phyloP scores from a whole-genome alignment of 257 asterid genomes.

The Primulina eburnea region DNA sequence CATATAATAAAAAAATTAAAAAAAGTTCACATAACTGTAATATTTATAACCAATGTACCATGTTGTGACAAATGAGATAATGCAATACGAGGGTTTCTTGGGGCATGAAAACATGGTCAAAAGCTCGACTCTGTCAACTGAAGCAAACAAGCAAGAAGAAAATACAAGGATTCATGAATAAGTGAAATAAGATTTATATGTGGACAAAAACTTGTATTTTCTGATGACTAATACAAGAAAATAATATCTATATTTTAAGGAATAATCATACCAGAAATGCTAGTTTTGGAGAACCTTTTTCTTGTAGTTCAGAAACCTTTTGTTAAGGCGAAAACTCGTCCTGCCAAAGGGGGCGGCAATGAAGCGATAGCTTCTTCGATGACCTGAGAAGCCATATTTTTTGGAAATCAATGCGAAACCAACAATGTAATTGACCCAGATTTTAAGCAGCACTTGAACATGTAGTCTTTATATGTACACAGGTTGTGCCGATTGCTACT shows the following conservation, averaged over 20 bases:
- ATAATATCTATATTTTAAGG: neutral
- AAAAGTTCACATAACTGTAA: too few species aligned
- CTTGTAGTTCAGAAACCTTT: conserved; percentile 56
- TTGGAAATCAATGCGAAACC: neutral
- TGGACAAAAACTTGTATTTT: neutral
- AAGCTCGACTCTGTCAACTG: neutral
- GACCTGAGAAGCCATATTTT: conserved; percentile 38
- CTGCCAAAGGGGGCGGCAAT: conserved; percentile 71
- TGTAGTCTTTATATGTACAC: neutral
- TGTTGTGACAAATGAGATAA: too few species aligned
- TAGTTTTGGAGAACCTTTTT: neutral
- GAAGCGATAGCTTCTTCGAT: conserved; percentile 72
- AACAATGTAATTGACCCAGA: neutral
- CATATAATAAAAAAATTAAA: too few species aligned
- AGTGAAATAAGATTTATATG: neutral
- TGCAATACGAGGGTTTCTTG: too few species aligned
- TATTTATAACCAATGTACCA: too few species aligned
- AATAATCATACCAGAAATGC: neutral
- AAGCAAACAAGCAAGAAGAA: neutral
- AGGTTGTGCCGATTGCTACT: neutral
- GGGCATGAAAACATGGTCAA: neutral
- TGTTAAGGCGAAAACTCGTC: conserved; percentile 76
- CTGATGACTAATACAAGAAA: neutral
- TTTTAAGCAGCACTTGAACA: too few species aligned
- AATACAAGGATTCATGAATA: neutral